These are phyloP conservation scores for Geotrichum aggregatum DNA, from an alignment of 1,139 yeast genomes.

Conservation along the genomic window DNA sequence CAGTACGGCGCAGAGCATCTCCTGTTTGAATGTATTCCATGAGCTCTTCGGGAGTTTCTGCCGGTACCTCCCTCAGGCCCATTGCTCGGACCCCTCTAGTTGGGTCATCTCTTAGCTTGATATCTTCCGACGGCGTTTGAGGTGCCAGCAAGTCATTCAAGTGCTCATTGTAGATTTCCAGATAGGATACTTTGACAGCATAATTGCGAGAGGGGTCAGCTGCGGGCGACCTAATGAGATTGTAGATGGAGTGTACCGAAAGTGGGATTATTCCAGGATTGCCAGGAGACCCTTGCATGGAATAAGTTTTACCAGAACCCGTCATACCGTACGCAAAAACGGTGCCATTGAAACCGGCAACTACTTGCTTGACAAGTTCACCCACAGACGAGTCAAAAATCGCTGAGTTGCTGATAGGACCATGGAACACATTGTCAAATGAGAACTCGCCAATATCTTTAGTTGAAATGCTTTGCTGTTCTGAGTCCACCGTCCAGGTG, in stretches of 20 bases:
- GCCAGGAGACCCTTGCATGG: constrained; percentile 70
- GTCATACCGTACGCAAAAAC: constrained; percentile 94
- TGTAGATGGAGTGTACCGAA: constrained; percentile 65
- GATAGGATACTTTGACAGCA: constrained; percentile 59
- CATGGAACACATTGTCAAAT: constrained; percentile 72
- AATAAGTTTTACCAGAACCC: constrained; percentile 90
- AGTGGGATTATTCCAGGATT: constrained; percentile 79
- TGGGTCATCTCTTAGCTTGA: constrained; percentile 72
- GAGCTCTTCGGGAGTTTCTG: constrained; percentile 56
- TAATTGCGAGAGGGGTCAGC: constrained; percentile 37
- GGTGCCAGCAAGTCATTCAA: constrained; percentile 62
- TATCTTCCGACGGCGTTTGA: constrained; percentile 42
- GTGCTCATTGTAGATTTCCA: constrained; percentile 89
- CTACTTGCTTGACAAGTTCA: constrained; percentile 59
- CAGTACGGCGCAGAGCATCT: constrained; percentile 70
- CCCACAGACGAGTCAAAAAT: constrained; percentile 62
- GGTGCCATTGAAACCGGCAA: constrained; percentile 83
- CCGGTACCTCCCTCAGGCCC: constrained; percentile 65
- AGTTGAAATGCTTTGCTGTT: constrained; percentile 28
- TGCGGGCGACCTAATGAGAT: constrained; percentile 36
- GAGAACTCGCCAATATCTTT: constrained; percentile 46
- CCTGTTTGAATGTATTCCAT: constrained; percentile 61
- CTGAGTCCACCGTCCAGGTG: constrained; percentile 31
- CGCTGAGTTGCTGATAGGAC: constrained; percentile 46
- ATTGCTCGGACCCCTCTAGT: constrained; percentile 67